A percentile compares a stretch with the other conserved stretches of the same genome.
Evolutionary conservation across 129 eudicot species (phyloP).

Genomic region (Helichrysum umbraculigerum): DNA sequence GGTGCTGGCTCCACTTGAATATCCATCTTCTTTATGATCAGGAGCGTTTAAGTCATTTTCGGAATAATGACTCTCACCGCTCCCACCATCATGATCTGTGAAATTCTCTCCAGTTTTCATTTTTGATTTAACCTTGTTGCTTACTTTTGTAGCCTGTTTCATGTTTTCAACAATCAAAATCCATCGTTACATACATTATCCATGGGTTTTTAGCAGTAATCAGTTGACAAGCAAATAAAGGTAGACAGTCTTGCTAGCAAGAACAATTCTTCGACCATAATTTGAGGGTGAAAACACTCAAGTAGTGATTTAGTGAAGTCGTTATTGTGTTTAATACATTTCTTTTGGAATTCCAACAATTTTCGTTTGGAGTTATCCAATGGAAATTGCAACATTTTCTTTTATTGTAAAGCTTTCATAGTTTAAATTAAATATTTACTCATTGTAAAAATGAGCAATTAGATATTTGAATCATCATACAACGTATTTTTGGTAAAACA

Average conservation of each 20-base stretch:
- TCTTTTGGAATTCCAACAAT: background rate
- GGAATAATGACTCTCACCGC: constrained; percentile 63
- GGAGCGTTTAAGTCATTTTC: constrained; percentile 49
- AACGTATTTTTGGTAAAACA: background rate
- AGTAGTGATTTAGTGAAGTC: background rate
- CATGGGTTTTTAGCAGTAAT: constrained; percentile 9
- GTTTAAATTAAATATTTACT: background rate
- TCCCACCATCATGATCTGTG: constrained; percentile 57
- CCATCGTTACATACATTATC: constrained; percentile 2
- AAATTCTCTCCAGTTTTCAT: constrained; percentile 54
- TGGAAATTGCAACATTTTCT: background rate
- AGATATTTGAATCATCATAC: background rate
- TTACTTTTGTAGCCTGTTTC: constrained; percentile 82
- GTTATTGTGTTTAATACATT: background rate
- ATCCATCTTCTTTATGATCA: constrained; percentile 80
- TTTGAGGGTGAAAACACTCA: background rate
- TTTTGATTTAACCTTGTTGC: constrained; percentile 91
- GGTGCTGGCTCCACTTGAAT: constrained; percentile 91
- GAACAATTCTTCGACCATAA: constrained; percentile 1
- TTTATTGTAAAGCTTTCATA: background rate
- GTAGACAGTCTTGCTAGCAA: background rate
- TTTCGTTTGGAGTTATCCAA: background rate
- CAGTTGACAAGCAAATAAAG: background rate
- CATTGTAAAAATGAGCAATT: background rate
- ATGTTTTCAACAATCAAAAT: constrained; percentile 34